Base-by-base conservation (phyloP, 176 grass and related monocot species). In the maize (Zea mays) region DNA sequence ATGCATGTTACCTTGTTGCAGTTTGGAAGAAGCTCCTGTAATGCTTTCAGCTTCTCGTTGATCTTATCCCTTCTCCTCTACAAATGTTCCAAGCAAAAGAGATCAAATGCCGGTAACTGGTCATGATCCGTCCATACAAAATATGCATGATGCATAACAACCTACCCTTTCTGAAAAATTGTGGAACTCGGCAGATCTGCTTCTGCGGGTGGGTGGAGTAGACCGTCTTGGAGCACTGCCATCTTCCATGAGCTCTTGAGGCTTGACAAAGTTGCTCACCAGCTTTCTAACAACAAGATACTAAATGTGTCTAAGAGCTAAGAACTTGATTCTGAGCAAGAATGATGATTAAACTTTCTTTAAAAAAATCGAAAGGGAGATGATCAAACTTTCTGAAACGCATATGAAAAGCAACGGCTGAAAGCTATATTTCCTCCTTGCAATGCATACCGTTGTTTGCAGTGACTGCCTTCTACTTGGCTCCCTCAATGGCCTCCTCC, bases 51-150 rank as follows among this genome's bases (percentile, higher is more conserved):
- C 86, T 90, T 93, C 79, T 93, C 88, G 59, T 93, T 93, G 75
- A 93, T 93, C 81, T 6, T 93, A 73, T 93, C 91, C 75, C 91
- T 85, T 83, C 91, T 88, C 79, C 88, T 86, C 91, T 93, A 35
- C 19, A 88, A 43, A 52, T 3, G 35, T 41, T 62, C 21, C 79
- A 50, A 3, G 43, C 3, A 34, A 76, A 48, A 76, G 44, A 64
- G 47, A 21, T 2, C 71, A 36, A 69, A 76, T 81, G 55, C 70
- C 66, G 33, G 61, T 19, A 62, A 40, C 8, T 41, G 10, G 16
- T 37, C 67, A 49, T 8, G 45, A n/a, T 84, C 6, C 9, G 47
- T 41, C 2, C 27, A 27, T 39, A 39, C 0, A 49, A 15, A 38
- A 52, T 12, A 55, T 6, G 1, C 36, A 7, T 6, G 17, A 6